These are phyloP conservation scores for Pleurotus ostreatus DNA, from an alignment of 768 basidiomycete genomes.

Conservation along the genomic window DNA sequence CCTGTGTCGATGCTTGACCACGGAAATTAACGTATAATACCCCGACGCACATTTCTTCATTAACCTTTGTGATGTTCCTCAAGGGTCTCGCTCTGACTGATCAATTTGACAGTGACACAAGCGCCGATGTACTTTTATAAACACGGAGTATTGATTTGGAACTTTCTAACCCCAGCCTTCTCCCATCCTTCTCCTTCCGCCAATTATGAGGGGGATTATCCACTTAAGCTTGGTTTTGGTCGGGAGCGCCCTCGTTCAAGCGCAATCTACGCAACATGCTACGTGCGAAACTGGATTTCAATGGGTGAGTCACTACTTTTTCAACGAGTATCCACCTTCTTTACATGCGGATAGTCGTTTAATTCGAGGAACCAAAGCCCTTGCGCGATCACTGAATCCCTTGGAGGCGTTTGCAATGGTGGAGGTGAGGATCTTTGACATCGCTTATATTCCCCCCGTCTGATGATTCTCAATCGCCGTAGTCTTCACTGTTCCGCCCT, in stretches of 20 bases:
- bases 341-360: conserved; percentile 22
- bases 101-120: conserved; percentile 1
- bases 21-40: too few relatives aligned
- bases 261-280: conserved; percentile 1
- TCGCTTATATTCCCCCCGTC: not conserved
- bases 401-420: conserved; percentile 37
- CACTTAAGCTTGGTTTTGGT: not conserved
- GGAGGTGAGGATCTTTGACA: conserved; percentile 30
- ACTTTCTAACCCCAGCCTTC: not conserved
- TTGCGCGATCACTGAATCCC: conserved; percentile 39
- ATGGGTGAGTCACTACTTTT: conserved; percentile 1
- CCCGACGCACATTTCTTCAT: too few relatives aligned
- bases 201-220: conserved; percentile 1
- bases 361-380: conserved; percentile 46
- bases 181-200: not conserved
- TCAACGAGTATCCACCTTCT: not conserved
- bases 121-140: not conserved
- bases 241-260: not conserved
- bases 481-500: conserved; percentile 33
- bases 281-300: not conserved
- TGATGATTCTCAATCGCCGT: conserved; percentile 1
- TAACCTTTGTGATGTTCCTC: too few relatives aligned
- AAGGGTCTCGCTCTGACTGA: too few relatives aligned
- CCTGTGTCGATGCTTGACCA: too few relatives aligned
- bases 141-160: not conserved